Evolutionary conservation across 176 grass and related monocot genomes (phyloP), one percentile per base, ranked within the genome.

Genomic region (Cymbopogon citratus): DNA sequence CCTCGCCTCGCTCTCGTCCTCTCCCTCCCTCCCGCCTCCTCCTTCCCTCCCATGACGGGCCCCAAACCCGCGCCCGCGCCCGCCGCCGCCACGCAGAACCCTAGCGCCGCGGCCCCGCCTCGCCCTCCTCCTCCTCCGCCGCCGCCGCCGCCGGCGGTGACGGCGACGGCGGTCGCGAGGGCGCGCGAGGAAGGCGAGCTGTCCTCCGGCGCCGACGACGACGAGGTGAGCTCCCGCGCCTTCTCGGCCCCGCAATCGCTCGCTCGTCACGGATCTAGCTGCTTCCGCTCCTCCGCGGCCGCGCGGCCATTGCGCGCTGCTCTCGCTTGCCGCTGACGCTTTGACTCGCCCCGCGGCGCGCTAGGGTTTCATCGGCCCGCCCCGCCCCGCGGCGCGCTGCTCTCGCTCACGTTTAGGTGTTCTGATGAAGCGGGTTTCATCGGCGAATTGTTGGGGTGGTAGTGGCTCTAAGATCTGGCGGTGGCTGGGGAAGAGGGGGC

Each of bases 121-220:
- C 66, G 31, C 1, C 31, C 0, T 5, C 56, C n/a, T 8, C 68
- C 5, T 19, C 31, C 31, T 1, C 31, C 27, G 0, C 40, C 23
- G 7, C 39, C 68, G 0, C 39, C 69, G 1, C 5, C 41, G 5
- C 23, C 69, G 0, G n/a, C 69, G 7, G 4, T 24, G 5, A 15
- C 45, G 33, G 3, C 34, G 23, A 12, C 78, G 13, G 77, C 77
- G 48, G n/a, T 65, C 45, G 36, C 45, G 59, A 74, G 80, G 88
- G 49, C 71, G 80, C 92, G 89, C 23, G 89, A 94, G 84, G 92
- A 91, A 67, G 86, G 92, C 23, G 92, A 91, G 77, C 59, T 91
- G 76, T 94, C 92, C 15, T 91, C 89, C 59, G 89, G 89, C 71
- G 83, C 74, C 25, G 89, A 86, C 73, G 92, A 89, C 64, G 89